Base-by-base conservation (phyloP, 805 yeast species). In the Suhomyces canberraensis region DNA sequence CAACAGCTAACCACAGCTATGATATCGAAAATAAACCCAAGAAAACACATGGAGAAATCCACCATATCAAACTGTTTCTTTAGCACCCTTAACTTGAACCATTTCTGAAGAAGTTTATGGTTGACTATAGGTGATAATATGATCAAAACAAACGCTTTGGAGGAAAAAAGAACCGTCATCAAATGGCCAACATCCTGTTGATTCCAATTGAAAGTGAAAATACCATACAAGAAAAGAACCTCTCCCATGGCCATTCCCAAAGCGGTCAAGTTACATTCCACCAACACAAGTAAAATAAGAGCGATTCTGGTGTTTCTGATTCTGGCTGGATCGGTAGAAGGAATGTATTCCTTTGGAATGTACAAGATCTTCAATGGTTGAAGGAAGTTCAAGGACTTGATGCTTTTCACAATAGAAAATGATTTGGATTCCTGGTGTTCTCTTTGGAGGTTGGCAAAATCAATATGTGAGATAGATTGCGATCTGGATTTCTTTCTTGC, bases 181-280 rank as follows among this genome's bases (percentile, higher is more conserved):
- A 73, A 73, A 35, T 71, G 69, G 4, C 88, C 84, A 33, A 83
- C 53, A 22, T 70, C 70, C 3, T 63, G 69, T 15, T 83, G 67
- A 9, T 54, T 55, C 83, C 89, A 79, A 20, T 65, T 42, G 52
- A 74, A 81, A 25, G 49, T 53, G 47, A 64, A 77, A 3, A 79
- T 71, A 0, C 79, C 75, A 46, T 74, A 82, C 13, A 83, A 52
- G 1, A 79, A 55, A 16, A 72, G 37, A 1, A 77, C 62, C 8
- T 69, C 63, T 4, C 67, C 64, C 5, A 66, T 35, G 0, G 75
- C 72, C 2, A 61, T 50, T 0, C 71, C 61, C n/a, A 73, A 50
- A 0, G 73, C 49, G 33, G 54, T 37, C 24, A 60, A 26, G 7
- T 58, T 15, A 35, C 70, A 61, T 27, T 82, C 87, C 34, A 72